phyloP scores from a whole-genome alignment of 805 yeast species.

The Saturnispora diversa region DNA sequence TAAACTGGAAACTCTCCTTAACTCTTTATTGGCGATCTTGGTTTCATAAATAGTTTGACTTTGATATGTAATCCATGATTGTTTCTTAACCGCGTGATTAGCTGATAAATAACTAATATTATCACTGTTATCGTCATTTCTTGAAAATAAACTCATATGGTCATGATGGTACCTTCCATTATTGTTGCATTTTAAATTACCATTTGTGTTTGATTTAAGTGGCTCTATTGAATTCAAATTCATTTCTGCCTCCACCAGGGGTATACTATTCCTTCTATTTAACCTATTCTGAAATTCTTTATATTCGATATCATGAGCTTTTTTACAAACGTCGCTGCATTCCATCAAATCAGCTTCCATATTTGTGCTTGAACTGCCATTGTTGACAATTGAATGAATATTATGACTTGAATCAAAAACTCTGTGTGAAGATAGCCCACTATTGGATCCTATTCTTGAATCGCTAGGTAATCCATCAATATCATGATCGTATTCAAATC shows the following conservation, averaged over 20 bases:
- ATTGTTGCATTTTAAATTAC: conserved; percentile 16
- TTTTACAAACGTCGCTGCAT: conserved; percentile 6
- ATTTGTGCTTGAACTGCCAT: not conserved
- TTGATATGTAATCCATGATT: conserved; percentile 11
- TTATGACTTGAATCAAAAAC: not conserved
- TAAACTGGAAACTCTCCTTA: conserved; percentile 6
- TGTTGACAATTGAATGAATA: not conserved
- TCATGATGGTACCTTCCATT: conserved; percentile 6
- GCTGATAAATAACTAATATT: conserved; percentile 2
- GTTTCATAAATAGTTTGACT: conserved; percentile 6
- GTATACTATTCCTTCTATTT: conserved; percentile 35
- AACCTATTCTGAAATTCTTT: conserved; percentile 20
- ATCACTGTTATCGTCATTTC: conserved; percentile 5
- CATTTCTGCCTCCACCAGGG: conserved; percentile 29
- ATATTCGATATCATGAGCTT: conserved; percentile 17
- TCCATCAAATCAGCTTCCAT: not conserved
- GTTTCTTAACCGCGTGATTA: not conserved
- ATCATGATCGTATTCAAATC: conserved; percentile 17
- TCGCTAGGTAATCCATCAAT: conserved; percentile 7
- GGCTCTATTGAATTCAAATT: conserved; percentile 20
- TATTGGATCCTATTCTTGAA: conserved; percentile 7
- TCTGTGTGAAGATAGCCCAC: not conserved
- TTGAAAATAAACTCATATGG: not conserved
- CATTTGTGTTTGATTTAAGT: not conserved
- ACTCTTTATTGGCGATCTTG: not conserved